Conservation (phyloP, 225 moss, liverwort and hornwort species). For the Bryoerythrophyllum caledonicum region DNA sequence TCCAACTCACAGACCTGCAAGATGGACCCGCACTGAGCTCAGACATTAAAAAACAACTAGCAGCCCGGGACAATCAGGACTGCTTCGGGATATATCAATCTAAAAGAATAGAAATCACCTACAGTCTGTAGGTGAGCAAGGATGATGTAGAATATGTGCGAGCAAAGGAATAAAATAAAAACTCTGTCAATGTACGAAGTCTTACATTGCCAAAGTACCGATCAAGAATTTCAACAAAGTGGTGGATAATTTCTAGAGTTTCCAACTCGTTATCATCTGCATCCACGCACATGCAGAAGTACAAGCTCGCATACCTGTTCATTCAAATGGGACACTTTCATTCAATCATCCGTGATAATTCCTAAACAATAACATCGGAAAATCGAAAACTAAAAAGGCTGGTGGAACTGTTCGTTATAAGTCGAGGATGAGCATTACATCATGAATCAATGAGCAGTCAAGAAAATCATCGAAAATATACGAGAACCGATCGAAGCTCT, state of each 20-base stretch:
- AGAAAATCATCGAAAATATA: neutral
- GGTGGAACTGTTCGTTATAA: neutral
- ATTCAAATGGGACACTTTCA: conserved; percentile 14
- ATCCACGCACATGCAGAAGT: conserved; percentile 97
- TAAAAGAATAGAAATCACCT: conserved; percentile 1
- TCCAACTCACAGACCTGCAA: conserved; percentile 96
- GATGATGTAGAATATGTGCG: neutral
- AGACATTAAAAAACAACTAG: conserved; percentile 7
- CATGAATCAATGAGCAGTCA: neutral
- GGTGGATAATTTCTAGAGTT: conserved; percentile 96
- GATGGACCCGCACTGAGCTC: conserved; percentile 22
- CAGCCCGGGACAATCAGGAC: neutral
- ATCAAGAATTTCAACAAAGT: conserved; percentile 97
- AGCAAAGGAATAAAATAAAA: neutral
- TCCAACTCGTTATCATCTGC: conserved; percentile 93
- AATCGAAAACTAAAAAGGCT: neutral
- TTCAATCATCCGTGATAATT: neutral
- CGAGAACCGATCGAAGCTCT: neutral
- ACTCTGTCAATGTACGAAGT: conserved; percentile 16
- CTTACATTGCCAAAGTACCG: conserved; percentile 98
- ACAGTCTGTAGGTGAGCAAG: conserved; percentile 1
- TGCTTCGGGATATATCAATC: conserved; percentile 5
- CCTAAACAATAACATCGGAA: conserved; percentile 9
- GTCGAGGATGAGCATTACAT: neutral
- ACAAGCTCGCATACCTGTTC: conserved; percentile 93